Evolutionary conservation across 768 basidiomycete species (phyloP), one percentile per base, ranked within the genome.

Genomic region (Hygrocybe punicea): DNA sequence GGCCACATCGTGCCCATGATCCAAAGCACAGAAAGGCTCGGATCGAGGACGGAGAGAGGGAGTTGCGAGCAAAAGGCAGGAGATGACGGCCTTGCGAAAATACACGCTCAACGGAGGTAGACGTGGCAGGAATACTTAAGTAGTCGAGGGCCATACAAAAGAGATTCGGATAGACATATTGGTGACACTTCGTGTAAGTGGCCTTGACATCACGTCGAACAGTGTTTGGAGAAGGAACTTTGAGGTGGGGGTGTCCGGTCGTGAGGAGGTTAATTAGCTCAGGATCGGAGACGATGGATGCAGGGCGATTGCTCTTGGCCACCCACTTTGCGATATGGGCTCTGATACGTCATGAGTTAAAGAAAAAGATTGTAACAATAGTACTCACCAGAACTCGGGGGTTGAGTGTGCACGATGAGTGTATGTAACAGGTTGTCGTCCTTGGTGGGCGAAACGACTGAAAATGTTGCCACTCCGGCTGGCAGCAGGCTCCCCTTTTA

Each of bases 81-180:
- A 65, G 55, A 7, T 60, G 64, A 9, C 60, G 33, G 13, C 65
- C 65, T 48, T 60, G 55, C 3, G 59, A 64, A 46, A 66, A 66
- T 14, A 60, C 58, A 3, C 54, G 56, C 52, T 63, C 62, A 11
- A 64, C 61, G 40, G 60, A 46, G 21, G 59, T 62, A 8, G 64
- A 63, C 1, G 61, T 67, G 13, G 62, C 59, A 24, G 64, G 64
- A 17, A 63, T 57, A 17, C 53, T 60, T 6, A 63, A 53, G 49
- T 63, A 63, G 48, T 66, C 62, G 1, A 66, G 36, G 3, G 55
- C 63, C 65, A 64, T 66, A 2, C 7, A 2, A 14, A 49, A 62
- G 4, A 66, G 58, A n/a, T 53, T 53, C 2, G 65, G 63, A 42
- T 59, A 57, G 5, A 51, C 47, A 21, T 16, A 11, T 14, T 42